Evolutionary conservation across 495 filamentous ascomycete genomes (phyloP), one percentile per base, ranked within the genome.

Genomic region (Chlorociboria aeruginascens): DNA sequence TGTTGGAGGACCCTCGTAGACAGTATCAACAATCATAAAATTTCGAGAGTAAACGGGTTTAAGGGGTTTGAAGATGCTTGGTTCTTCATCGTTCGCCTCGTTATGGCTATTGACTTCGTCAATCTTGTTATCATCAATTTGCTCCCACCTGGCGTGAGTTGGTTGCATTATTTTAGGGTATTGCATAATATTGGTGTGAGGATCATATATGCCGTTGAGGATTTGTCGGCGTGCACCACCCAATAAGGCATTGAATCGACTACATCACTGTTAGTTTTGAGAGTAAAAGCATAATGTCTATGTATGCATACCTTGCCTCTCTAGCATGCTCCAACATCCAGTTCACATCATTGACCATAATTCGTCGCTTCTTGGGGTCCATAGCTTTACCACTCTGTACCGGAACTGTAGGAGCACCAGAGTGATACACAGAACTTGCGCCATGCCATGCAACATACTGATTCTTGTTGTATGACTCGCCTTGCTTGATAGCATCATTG

Each of bases 371-470:
- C 65, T 90, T 90, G 44, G 66, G 66, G 45, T 81, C 73, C 11
- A 77, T 69, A 11, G 70, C 72, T 63, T 89, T 92, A 42, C 86
- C 85, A 42, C 72, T 81, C 40, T 80, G 79, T 56, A 80, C 66
- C 0, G 90, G 89, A 12, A 89, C 76, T 25, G 82, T 80, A 1
- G 89, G 86, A 0, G 72, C 79, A 30, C 77, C 81, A 1, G 86
- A 85, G 57, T 96, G 89, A 58, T 98, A 98, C 10, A 98, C 92
- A 35, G 81, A 79, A 55, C 89, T 96, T 14, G 92, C 92, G 25
- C 92, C 92, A 59, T 95, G 88, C 92, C 92, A 98, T 12, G 92
- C 92, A 2, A 98, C 92, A 57, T 95, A 98, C 55, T 94, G 89
- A 55, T 59, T 58, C 50, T 58, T 57, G 51, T 54, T 56, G 29